Evolutionary conservation across 2,329 filamentous ascomycete genomes (phyloP).

Genomic region (Camillea tinctor): DNA sequence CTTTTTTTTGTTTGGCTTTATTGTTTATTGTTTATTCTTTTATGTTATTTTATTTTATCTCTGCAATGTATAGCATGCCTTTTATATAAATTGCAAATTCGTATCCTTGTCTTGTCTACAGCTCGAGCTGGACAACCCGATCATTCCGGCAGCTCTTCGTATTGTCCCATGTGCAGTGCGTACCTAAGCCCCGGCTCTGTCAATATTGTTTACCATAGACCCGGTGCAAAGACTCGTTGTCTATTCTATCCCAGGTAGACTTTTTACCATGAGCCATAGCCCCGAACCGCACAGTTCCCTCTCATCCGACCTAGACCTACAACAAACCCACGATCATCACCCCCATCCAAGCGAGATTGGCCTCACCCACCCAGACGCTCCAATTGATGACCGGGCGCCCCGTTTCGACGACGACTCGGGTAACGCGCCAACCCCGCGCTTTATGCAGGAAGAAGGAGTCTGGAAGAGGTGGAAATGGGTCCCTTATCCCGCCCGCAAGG

Average conservation of each 20-base stretch:
- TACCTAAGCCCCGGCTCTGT: too few relatives aligned
- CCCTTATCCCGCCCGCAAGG: constrained; percentile 53
- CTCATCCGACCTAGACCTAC: constrained; percentile 28
- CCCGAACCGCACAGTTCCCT: constrained; percentile 2
- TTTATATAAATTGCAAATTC: too few relatives aligned
- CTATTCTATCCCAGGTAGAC: background rate
- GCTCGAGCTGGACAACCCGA: too few relatives aligned
- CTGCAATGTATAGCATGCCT: too few relatives aligned
- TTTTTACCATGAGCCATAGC: constrained; percentile 10
- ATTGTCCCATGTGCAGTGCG: background rate
- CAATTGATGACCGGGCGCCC: constrained; percentile 23
- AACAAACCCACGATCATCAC: constrained; percentile 16
- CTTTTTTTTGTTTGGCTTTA: background rate
- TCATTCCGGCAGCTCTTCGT: background rate
- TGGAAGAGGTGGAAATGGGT: constrained; percentile 58
- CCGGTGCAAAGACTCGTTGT: background rate
- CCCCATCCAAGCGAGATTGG: background rate
- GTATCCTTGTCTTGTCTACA: too few relatives aligned
- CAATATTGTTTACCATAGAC: background rate
- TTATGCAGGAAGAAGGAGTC: constrained; percentile 54
- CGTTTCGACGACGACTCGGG: constrained; percentile 42
- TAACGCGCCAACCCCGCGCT: constrained; percentile 55
- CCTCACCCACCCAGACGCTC: constrained; percentile 26
- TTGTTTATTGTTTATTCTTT: background rate
- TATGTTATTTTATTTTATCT: background rate